These are phyloP conservation scores for Rhazya stricta DNA, from an alignment of 257 asterid genomes.

Conservation along the genomic window DNA sequence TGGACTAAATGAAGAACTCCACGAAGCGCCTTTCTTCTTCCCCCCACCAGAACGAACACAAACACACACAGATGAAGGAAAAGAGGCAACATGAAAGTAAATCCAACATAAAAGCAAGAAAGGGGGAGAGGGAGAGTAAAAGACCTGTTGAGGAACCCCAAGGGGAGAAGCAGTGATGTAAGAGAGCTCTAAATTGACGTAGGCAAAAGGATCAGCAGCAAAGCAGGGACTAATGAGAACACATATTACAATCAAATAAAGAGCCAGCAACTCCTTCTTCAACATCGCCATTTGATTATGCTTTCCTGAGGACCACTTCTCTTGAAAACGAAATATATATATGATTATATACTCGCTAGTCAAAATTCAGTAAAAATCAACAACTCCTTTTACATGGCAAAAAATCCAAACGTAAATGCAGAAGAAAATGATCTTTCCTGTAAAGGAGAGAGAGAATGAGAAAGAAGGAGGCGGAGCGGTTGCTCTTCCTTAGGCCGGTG, in stretches of 20 bases:
- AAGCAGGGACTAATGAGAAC: constrained; percentile 39
- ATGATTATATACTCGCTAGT: neutral
- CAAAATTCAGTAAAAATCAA: neutral
- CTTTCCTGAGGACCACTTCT: neutral
- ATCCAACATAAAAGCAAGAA: neutral
- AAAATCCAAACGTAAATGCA: neutral
- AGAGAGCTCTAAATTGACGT: constrained; percentile 57
- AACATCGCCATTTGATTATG: constrained; percentile 16
- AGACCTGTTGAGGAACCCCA: constrained; percentile 95
- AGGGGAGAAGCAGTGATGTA: constrained; percentile 82
- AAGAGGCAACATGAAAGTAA: neutral
- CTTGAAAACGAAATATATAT: neutral
- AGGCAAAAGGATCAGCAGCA: constrained; percentile 61
- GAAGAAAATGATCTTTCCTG: neutral
- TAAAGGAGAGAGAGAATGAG: neutral
- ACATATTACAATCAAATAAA: constrained; percentile 28
- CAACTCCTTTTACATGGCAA: neutral
- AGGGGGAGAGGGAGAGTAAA: neutral
- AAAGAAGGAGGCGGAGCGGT: constrained; percentile 15
- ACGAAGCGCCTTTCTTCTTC: neutral
- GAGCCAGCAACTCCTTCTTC: constrained; percentile 9
- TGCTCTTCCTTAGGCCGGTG: neutral
- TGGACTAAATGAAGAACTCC: neutral
- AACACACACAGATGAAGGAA: neutral
- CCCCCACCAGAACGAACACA: neutral